Evolutionary conservation across 2,329 filamentous ascomycete species (phyloP).

Genomic region (Alternaria triticimaculans): DNA sequence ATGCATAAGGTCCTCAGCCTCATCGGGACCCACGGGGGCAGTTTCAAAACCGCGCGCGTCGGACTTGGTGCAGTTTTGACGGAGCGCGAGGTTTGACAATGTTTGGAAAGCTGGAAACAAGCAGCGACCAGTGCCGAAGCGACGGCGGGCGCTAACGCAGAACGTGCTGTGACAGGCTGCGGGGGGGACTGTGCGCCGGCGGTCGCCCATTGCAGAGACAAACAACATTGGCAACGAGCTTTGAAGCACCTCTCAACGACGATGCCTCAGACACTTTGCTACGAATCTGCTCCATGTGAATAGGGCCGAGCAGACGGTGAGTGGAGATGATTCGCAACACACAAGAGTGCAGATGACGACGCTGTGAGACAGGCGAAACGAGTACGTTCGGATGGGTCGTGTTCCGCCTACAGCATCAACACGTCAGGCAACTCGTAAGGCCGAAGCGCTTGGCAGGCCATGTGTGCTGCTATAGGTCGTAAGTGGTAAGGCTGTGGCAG

Average conservation of each 20-base stretch:
- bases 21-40: conserved; percentile 39
- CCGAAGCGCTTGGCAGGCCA: conserved; percentile 32
- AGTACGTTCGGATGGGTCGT: conserved; percentile 35
- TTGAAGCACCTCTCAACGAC: neutral
- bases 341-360: conserved; percentile 27
- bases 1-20: conserved; percentile 40
- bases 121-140: conserved; percentile 36
- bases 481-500: conserved; percentile 31
- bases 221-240: conserved; percentile 1
- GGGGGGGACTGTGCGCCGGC: conserved; percentile 37
- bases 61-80: conserved; percentile 45
- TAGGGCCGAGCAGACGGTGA: neutral
- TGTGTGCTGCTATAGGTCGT: conserved; percentile 28
- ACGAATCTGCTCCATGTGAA: neutral
- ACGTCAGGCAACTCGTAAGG: conserved; percentile 32
- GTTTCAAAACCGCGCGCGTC: conserved; percentile 51
- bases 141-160: conserved; percentile 47
- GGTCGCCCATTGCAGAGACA: conserved; percentile 5
- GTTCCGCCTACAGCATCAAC: conserved; percentile 45
- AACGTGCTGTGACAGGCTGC: conserved; percentile 37
- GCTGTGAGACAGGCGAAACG: conserved; percentile 47
- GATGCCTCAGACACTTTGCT: neutral
- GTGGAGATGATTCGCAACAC: conserved; percentile 27
- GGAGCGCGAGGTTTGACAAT: conserved; percentile 49
- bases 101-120: conserved; percentile 48